Evolutionary conservation across 2,329 filamentous ascomycete species (phyloP).

Genomic region (Ophiostoma sp.): DNA sequence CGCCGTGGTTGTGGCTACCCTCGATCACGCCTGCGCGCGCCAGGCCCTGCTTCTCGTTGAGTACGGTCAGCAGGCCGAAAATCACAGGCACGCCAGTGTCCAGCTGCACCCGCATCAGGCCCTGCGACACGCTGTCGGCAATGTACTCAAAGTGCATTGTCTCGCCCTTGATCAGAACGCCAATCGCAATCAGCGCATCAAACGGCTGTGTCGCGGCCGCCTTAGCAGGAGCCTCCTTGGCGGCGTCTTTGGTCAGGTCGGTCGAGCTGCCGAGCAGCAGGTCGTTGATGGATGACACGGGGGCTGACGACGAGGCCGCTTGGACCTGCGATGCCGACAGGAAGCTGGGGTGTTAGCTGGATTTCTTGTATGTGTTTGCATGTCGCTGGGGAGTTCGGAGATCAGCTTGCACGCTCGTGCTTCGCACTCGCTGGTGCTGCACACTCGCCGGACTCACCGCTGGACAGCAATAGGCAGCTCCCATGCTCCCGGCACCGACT

Average conservation of each 20-base stretch:
- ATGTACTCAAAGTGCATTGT: conserved; percentile 99
- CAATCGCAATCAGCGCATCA: conserved; percentile 91
- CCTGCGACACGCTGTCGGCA: conserved; percentile 81
- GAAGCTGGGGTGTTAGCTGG: conserved; percentile 48
- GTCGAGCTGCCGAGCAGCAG: conserved; percentile 63
- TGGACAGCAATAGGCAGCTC: conserved; percentile 89
- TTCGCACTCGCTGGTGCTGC: neutral
- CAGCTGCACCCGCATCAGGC: conserved; percentile 88
- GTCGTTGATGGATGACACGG: conserved; percentile 61
- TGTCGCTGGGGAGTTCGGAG: neutral
- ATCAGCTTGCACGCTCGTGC: neutral
- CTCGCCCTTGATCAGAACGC: conserved; percentile 95
- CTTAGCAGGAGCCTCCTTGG: neutral
- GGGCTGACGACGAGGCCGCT: conserved; percentile 55
- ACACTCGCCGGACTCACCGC: conserved; percentile 49
- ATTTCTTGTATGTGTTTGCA: neutral
- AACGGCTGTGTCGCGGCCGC: conserved; percentile 53
- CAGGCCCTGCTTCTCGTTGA: conserved; percentile 82
- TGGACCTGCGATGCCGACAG: conserved; percentile 85
- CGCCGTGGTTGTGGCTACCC: conserved; percentile 82
- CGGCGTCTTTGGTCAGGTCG: conserved; percentile 51
- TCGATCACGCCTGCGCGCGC: conserved; percentile 70
- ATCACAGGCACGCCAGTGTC: conserved; percentile 85
- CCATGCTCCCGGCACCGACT: conserved; percentile 90
- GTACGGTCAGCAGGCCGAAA: conserved; percentile 84